A percentile compares a stretch with the other conserved stretches of the same genome.
These are phyloP conservation scores for Haberlea rhodopensis DNA, from an alignment of 257 asterid species.

Conservation along the genomic window DNA sequence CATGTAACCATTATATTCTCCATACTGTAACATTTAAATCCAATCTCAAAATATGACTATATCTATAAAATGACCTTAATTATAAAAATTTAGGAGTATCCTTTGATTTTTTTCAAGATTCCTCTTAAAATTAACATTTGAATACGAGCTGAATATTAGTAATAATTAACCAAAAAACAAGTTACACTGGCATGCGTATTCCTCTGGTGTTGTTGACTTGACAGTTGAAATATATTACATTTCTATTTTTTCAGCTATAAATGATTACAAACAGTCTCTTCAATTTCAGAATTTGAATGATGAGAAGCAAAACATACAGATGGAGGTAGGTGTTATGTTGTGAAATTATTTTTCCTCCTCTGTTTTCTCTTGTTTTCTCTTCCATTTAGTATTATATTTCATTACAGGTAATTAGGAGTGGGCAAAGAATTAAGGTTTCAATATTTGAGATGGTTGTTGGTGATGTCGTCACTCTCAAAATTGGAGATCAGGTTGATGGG, in stretches of 20 bases:
- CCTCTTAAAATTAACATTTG: neutral
- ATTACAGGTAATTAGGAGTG: slow-evolving; percentile 77
- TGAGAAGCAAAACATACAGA: slow-evolving; percentile 91
- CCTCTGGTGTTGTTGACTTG: slow-evolving; percentile 10
- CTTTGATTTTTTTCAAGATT: neutral
- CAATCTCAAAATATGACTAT: neutral
- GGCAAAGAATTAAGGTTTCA: slow-evolving; percentile 71
- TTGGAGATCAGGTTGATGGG: slow-evolving; percentile 89
- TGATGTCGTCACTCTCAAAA: slow-evolving; percentile 88
- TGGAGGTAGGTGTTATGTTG: slow-evolving; percentile 59
- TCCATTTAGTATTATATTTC: slow-evolving; percentile 21
- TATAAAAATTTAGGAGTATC: too few species aligned
- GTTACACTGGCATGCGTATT: neutral
- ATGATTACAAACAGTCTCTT: slow-evolving; percentile 94
- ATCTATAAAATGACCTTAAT: too few species aligned
- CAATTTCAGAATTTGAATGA: slow-evolving; percentile 91
- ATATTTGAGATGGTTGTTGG: slow-evolving; percentile 90
- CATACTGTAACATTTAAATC: too few species aligned
- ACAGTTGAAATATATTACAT: slow-evolving; percentile 9
- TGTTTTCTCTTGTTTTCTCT: slow-evolving; percentile 10
- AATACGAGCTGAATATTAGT: neutral
- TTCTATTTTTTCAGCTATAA: slow-evolving; percentile 57
- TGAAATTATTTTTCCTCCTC: neutral
- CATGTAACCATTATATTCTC: too few species aligned
- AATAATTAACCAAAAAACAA: neutral